Evolutionary conservation across 441 rosid species (phyloP).

Genomic region (Euphorbia schlechtendalii): DNA sequence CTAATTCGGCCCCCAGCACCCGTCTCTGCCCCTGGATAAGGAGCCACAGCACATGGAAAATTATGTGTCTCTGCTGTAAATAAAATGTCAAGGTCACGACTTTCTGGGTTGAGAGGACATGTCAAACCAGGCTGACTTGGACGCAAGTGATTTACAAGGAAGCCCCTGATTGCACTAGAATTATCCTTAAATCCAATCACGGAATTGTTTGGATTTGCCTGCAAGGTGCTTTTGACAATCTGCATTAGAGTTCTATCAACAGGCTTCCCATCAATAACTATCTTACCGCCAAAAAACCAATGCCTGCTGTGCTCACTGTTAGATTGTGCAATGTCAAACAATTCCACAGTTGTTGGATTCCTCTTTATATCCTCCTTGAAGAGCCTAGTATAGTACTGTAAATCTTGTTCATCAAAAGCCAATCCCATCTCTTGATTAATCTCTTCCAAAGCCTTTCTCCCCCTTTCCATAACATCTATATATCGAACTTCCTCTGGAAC

Average conservation of each 20-base stretch:
- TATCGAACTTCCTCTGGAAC: constrained; percentile 65
- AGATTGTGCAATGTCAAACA: constrained; percentile 93
- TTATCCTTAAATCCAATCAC: constrained; percentile 94
- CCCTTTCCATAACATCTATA: constrained; percentile 82
- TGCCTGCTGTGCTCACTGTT: constrained; percentile 95
- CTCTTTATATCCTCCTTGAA: constrained; percentile 71
- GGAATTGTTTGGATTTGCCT: constrained; percentile 71
- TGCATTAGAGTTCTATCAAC: constrained; percentile 83
- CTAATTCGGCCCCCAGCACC: constrained; percentile 97
- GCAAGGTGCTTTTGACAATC: constrained; percentile 88
- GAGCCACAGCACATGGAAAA: constrained; percentile 98
- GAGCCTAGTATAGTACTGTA: constrained; percentile 73
- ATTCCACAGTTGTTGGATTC: constrained; percentile 81
- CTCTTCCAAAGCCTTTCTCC: constrained; percentile 78
- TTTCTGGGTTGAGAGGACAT: constrained; percentile 42
- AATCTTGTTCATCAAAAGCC: constrained; percentile 93
- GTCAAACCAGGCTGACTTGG: constrained; percentile 66
- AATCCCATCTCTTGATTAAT: constrained; percentile 89
- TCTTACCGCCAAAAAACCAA: constrained; percentile 92
- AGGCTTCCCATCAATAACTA: constrained; percentile 77
- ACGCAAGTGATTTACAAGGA: constrained; percentile 58
- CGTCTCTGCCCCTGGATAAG: constrained; percentile 97
- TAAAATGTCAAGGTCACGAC: constrained; percentile 64
- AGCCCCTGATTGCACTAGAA: constrained; percentile 91
- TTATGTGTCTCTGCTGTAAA: constrained; percentile 97